These are phyloP conservation scores for Pharus latifolius DNA, from an alignment of 176 grass and related monocot genomes.

Conservation along the genomic window DNA sequence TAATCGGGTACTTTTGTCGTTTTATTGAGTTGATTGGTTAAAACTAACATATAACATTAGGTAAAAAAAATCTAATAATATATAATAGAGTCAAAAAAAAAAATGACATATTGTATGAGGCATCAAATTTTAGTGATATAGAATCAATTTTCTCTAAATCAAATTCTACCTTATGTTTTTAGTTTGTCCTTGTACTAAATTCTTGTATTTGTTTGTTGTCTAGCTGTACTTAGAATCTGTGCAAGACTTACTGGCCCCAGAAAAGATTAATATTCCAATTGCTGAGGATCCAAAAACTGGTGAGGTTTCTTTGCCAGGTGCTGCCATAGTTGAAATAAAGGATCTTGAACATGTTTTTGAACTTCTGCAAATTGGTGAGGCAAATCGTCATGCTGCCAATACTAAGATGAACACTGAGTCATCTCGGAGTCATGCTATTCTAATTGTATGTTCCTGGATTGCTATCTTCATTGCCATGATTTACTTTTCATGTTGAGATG, in stretches of 20 bases:
- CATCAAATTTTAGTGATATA: no score
- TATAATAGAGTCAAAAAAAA: no score
- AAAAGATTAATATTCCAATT: conserved; percentile 83
- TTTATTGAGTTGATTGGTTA: no score
- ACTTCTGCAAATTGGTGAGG: conserved; percentile 80
- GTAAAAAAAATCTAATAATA: no score
- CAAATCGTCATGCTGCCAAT: conserved; percentile 88
- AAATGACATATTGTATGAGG: no score
- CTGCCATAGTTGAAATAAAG: conserved; percentile 66
- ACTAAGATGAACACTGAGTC: conserved; percentile 98
- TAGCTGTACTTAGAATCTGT: conserved; percentile 89
- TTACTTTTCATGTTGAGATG: neutral
- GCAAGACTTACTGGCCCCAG: conserved; percentile 88
- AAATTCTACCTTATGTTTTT: neutral
- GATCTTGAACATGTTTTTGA: conserved; percentile 71
- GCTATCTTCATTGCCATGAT: neutral
- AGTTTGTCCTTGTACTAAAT: conserved; percentile 17
- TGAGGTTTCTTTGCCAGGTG: conserved; percentile 75
- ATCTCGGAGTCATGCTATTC: conserved; percentile 95
- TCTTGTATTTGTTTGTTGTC: conserved; percentile 24
- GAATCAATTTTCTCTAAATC: no score
- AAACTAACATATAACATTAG: no score
- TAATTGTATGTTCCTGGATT: conserved; percentile 52
- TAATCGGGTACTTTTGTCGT: no score
- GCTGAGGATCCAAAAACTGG: conserved; percentile 81